Evolutionary conservation across 805 yeast genomes (phyloP).

Genomic region (Metschnikowia corniflorae): DNA sequence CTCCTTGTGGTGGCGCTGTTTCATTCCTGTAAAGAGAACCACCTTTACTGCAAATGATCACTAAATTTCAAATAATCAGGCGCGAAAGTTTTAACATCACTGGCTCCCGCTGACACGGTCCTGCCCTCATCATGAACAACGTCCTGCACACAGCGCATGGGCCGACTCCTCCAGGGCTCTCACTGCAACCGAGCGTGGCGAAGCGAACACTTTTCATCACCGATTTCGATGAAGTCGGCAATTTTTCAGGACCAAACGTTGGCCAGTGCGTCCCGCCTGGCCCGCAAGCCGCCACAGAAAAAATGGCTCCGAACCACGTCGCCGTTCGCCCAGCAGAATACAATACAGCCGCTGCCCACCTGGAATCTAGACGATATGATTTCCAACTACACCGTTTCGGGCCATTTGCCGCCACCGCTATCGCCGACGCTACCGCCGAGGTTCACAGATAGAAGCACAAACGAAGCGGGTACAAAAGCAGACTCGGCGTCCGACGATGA

Average conservation of each 20-base stretch:
- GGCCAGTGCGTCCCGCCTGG: conserved; percentile 9
- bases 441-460: conserved; percentile 5
- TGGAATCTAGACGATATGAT: conserved; percentile 43
- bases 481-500: conserved; percentile 10
- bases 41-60: too few relatives aligned
- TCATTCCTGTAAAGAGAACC: too few relatives aligned
- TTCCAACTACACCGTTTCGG: conserved; percentile 29
- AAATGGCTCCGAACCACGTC: conserved; percentile 8
- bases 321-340: conserved; percentile 5
- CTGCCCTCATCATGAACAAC: too few relatives aligned
- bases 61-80: too few relatives aligned
- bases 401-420: conserved; percentile 34
- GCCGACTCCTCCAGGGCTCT: too few relatives aligned
- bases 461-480: background rate
- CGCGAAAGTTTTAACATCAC: too few relatives aligned
- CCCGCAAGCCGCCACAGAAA: conserved; percentile 8
- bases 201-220: too few relatives aligned
- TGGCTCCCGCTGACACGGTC: too few relatives aligned
- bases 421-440: conserved; percentile 38
- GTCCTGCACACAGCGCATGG: too few relatives aligned
- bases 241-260: conserved; percentile 16
- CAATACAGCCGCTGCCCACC: conserved; percentile 5
- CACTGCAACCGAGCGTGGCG: too few relatives aligned
- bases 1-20: too few relatives aligned
- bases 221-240: conserved; percentile 19